Evolutionary conservation across 2,329 filamentous ascomycete species (phyloP).

Genomic region (Plenodomus biglobosus): DNA sequence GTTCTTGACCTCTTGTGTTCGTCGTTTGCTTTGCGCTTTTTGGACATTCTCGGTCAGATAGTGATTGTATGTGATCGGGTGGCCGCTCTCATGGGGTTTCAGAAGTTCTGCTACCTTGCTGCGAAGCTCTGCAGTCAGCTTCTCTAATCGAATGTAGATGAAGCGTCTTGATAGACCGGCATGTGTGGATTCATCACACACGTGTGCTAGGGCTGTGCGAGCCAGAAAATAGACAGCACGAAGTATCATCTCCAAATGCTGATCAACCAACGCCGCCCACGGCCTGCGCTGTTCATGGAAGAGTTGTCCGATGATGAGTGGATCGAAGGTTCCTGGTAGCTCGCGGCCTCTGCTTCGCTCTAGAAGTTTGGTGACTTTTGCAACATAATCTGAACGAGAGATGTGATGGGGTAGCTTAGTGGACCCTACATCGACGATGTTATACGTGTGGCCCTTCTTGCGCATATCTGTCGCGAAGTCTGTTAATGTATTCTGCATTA

Average conservation of each 20-base stretch:
- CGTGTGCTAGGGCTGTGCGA: too few relatives aligned
- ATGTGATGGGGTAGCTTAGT: conserved; percentile 6
- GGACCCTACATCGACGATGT: conserved; percentile 15
- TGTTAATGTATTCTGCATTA: conserved; percentile 24
- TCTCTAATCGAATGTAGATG: conserved; percentile 7
- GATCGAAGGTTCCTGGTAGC: conserved; percentile 26
- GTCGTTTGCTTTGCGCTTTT: conserved; percentile 25
- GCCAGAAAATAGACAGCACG: conserved; percentile 7
- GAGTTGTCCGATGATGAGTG: conserved; percentile 22
- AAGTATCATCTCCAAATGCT: conserved; percentile 3
- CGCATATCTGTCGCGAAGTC: conserved; percentile 20
- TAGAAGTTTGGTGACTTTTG: conserved; percentile 22
- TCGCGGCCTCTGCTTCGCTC: conserved; percentile 21
- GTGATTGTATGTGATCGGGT: conserved; percentile 44
- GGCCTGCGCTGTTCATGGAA: conserved; percentile 24
- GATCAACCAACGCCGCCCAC: conserved; percentile 12
- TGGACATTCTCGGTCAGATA: conserved; percentile 42
- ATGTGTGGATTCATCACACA: too few relatives aligned
- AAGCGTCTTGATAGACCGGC: conserved; percentile 6
- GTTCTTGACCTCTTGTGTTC: conserved; percentile 11
- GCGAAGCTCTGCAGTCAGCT: conserved; percentile 4
- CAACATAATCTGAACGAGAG: conserved; percentile 21
- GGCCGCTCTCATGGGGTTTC: conserved; percentile 15
- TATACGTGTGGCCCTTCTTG: conserved; percentile 13
- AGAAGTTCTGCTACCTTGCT: conserved; percentile 17